Conservation (phyloP, 1,139 yeast genomes). For the Kodamaea alishanica region DNA sequence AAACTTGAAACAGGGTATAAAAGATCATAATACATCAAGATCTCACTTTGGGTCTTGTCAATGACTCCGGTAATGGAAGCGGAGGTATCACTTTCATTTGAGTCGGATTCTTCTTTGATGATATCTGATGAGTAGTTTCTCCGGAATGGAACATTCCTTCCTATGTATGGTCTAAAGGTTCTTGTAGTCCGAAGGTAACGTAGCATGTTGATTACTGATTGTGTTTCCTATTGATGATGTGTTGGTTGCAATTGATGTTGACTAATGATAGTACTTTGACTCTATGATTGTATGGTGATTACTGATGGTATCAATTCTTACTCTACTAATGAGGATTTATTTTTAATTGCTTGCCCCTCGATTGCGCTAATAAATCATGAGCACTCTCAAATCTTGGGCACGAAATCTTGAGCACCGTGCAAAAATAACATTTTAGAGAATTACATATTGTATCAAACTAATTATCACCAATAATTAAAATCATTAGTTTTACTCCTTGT, state of each 20-base stretch:
- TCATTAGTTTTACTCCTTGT: slow-evolving; percentile 19
- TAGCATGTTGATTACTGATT: too few relatives aligned
- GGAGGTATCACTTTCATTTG: slow-evolving; percentile 31
- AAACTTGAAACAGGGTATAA: slow-evolving; percentile 29
- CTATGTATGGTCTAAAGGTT: neutral
- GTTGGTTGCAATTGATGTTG: too few relatives aligned
- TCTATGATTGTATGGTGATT: too few relatives aligned
- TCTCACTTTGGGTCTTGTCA: slow-evolving; percentile 31
- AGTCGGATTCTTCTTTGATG: slow-evolving; percentile 32
- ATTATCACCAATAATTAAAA: slow-evolving; percentile 19
- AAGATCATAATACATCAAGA: slow-evolving; percentile 38
- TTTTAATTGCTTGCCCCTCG: too few relatives aligned
- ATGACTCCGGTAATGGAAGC: slow-evolving; percentile 45
- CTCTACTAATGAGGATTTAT: neutral
- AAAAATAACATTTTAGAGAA: too few relatives aligned
- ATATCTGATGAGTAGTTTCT: slow-evolving; percentile 28
- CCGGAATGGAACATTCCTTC: neutral
- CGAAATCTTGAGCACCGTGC: too few relatives aligned
- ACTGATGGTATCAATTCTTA: too few relatives aligned
- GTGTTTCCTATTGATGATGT: too few relatives aligned
- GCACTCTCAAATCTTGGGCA: too few relatives aligned
- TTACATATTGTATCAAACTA: slow-evolving; percentile 26
- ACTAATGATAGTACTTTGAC: too few relatives aligned
- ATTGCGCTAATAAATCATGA: too few relatives aligned
- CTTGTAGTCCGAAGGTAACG: neutral